Conservation (phyloP, 352 stramenopile species). For the Phytophthora aleatoria region DNA sequence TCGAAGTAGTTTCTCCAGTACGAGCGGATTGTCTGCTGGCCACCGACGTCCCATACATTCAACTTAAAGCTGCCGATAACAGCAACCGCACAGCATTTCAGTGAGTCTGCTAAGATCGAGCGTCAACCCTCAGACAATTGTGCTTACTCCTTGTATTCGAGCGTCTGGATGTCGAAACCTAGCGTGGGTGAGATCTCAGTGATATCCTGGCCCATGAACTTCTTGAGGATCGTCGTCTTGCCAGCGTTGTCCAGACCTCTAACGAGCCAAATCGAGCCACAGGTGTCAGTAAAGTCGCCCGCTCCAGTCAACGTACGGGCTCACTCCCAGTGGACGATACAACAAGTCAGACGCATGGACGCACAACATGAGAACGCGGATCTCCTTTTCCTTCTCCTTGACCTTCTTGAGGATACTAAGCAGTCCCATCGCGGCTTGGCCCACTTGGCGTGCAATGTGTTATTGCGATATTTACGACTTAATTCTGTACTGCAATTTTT, state of each 20-base stretch:
- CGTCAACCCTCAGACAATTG: background rate
- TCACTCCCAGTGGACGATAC: background rate
- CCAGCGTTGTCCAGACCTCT: conserved; percentile 99
- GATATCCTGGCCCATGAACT: conserved; percentile 98
- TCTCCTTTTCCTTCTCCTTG: conserved; percentile 99
- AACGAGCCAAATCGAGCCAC: conserved; percentile 2
- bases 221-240: conserved; percentile 98
- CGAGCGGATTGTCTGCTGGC: conserved; percentile 98
- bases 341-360: conserved; percentile 12
- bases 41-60: conserved; percentile 99
- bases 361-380: conserved; percentile 97
- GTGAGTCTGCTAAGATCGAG: background rate
- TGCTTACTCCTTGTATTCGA: conserved; percentile 93
- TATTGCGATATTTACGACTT: conserved; percentile 10
- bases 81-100: background rate
- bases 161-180: conserved; percentile 99
- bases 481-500: conserved; percentile 19
- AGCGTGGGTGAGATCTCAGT: conserved; percentile 97
- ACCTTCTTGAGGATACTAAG: conserved; percentile 97
- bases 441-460: background rate
- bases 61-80: conserved; percentile 93
- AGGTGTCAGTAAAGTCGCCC: conserved; percentile 15
- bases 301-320: background rate
- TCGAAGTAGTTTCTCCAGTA: conserved; percentile 99
- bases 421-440: conserved; percentile 72